Conservation (phyloP, 495 filamentous ascomycete genomes). For the Aspergillus homomorphus region DNA sequence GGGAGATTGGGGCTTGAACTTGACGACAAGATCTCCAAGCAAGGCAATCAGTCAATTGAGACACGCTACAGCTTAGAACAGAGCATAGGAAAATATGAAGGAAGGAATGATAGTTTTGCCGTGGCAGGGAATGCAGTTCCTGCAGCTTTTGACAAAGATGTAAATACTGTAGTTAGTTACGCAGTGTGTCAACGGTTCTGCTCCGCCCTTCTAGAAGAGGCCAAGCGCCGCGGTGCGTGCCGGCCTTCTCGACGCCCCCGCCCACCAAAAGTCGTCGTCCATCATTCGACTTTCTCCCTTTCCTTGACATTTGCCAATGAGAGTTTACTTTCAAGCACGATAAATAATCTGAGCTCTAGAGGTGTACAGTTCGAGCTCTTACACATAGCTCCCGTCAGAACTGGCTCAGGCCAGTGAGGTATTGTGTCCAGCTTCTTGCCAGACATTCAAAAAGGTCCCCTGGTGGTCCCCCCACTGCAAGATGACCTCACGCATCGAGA, state of each 20-base stretch:
- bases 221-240: conserved; percentile 7
- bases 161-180: neutral
- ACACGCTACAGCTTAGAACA: too few species aligned
- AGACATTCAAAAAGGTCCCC: neutral
- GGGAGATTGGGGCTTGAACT: too few species aligned
- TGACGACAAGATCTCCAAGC: too few species aligned
- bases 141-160: neutral
- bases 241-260: neutral
- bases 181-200: neutral
- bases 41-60: too few species aligned
- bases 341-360: too few species aligned
- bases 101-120: too few species aligned
- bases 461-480: conserved; percentile 11
- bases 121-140: too few species aligned
- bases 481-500: conserved; percentile 67
- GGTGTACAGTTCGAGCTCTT: too few species aligned
- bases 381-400: too few species aligned
- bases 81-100: too few species aligned
- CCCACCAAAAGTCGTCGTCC: conserved; percentile 16
- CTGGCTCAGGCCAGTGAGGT: too few species aligned
- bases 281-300: conserved; percentile 2
- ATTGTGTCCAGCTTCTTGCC: neutral
- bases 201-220: conserved; percentile 13
- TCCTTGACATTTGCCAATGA: neutral
- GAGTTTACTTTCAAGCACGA: too few species aligned